Evolutionary conservation across 257 asterid species (phyloP).

Genomic region (Penstemon eatonii): DNA sequence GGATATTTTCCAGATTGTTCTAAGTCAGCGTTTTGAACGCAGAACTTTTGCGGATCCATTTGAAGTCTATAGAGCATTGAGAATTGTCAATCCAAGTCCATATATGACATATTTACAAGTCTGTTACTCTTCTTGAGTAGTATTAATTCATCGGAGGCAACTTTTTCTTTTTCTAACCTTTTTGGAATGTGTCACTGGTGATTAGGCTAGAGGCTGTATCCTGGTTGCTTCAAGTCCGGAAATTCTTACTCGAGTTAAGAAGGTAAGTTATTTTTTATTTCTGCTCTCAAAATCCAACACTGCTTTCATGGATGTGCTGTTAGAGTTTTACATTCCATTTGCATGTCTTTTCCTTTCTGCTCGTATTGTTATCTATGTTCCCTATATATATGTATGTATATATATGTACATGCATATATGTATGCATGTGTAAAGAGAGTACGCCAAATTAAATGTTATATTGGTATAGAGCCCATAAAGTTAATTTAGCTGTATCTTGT

Average conservation of each 20-base stretch:
- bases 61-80: slow-evolving; percentile 93
- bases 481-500: too few species aligned
- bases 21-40: slow-evolving; percentile 94
- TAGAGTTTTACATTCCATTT: not conserved
- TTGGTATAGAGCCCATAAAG: too few species aligned
- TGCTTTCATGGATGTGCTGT: slow-evolving; percentile 24
- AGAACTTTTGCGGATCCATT: slow-evolving; percentile 96
- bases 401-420: too few species aligned
- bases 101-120: slow-evolving; percentile 97
- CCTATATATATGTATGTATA: not conserved
- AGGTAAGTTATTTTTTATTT: slow-evolving; percentile 40
- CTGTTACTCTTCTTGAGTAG: slow-evolving; percentile 29
- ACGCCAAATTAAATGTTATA: too few species aligned
- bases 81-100: slow-evolving; percentile 98
- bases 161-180: slow-evolving; percentile 26
- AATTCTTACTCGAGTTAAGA: slow-evolving; percentile 89
- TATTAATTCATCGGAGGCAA: slow-evolving; percentile 9
- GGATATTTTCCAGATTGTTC: slow-evolving; percentile 91
- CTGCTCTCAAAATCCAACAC: slow-evolving; percentile 12
- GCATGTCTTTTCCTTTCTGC: not conserved
- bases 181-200: slow-evolving; percentile 20
- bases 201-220: slow-evolving; percentile 92
- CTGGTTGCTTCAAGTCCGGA: slow-evolving; percentile 99
- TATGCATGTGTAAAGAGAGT: too few species aligned
- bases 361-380: not conserved